Base-by-base conservation (phyloP, 495 filamentous ascomycete genomes). In the Aspergillus incahuasiensis region DNA sequence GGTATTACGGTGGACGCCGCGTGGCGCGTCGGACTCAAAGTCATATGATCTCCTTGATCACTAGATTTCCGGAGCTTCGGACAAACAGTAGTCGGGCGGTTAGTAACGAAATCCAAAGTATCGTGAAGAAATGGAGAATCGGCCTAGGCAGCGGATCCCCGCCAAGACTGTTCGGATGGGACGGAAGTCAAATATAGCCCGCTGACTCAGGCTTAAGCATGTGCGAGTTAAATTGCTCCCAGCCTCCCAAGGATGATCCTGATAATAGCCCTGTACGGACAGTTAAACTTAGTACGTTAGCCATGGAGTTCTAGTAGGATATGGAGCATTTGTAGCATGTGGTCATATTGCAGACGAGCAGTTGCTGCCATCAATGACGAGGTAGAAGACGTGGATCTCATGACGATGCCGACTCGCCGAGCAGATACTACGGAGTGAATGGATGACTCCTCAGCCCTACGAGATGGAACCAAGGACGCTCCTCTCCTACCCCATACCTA, bases 371-470 rank as follows among this genome's bases (percentile, higher is more conserved):
- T 11, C 32, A 12, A 35, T 35, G 25, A 28, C 8, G 25, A 28
- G 4, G 12, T 15, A 40, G 38, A 16, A 40, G 38, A 40, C 38
- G 32, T 35, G 32, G 32, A 35, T 35, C 32, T 44, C 18, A 22
- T 44, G 22, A 44, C 9, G 9, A 43, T 6, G 9, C 34, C 24
- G 20, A 32, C 8, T 20, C 7, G 34, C 30, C 48, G 32, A n/a
- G n/a, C n/a, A n/a, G n/a, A n/a, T n/a, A n/a, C n/a, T n/a, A n/a
- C n/a, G n/a, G n/a, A n/a, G n/a, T n/a, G n/a, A 12, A 28, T 51
- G 38, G 35, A 16, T 40, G 38, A 18, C 12, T 40, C 19, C 38
- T 54, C 51, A 54, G 51, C 51, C 51, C 51, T 54, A 54, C 19
- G 40, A 35, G 16, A 54, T 25, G 20, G 24, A 52, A 45, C 41